A percentile compares a stretch with the other conserved stretches of the same genome.
Conservation (phyloP, 768 basidiomycete species). For the Stropharia rugosoannulata region DNA sequence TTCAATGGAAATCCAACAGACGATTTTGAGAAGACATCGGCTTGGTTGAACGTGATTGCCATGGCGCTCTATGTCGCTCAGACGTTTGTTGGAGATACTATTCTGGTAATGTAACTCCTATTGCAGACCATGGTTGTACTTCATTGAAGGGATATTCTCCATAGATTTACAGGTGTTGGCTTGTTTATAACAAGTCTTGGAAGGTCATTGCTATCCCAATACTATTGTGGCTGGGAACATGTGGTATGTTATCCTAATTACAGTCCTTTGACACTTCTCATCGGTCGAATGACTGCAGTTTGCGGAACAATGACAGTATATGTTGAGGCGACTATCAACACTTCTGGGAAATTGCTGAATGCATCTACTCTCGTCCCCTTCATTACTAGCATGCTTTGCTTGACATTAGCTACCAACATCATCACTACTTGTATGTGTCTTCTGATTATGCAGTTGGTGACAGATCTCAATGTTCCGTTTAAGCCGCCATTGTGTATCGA, state of each 20-base stretch:
- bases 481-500: constrained; percentile 36
- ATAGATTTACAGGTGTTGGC: constrained; percentile 38
- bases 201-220: constrained; percentile 27
- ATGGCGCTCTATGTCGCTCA: constrained; percentile 39
- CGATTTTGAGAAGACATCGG: constrained; percentile 31
- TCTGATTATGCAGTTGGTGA: background rate
- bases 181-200: constrained; percentile 32
- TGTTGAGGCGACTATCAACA: constrained; percentile 28
- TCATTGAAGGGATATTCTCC: background rate
- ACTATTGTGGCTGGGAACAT: constrained; percentile 34
- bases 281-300: constrained; percentile 16
- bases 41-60: constrained; percentile 43
- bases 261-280: background rate
- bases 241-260: constrained; percentile 22
- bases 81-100: constrained; percentile 41
- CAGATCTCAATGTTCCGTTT: background rate
- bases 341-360: constrained; percentile 25
- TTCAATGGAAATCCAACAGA: constrained; percentile 30
- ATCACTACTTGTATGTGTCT: constrained; percentile 33
- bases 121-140: background rate
- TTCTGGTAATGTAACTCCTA: constrained; percentile 31
- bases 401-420: constrained; percentile 35
- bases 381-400: constrained; percentile 33
- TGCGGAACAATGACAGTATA: constrained; percentile 34
- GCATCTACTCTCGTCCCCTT: constrained; percentile 30